Base-by-base conservation (phyloP, 441 rosid species). In the Capsella rubella region DNA sequence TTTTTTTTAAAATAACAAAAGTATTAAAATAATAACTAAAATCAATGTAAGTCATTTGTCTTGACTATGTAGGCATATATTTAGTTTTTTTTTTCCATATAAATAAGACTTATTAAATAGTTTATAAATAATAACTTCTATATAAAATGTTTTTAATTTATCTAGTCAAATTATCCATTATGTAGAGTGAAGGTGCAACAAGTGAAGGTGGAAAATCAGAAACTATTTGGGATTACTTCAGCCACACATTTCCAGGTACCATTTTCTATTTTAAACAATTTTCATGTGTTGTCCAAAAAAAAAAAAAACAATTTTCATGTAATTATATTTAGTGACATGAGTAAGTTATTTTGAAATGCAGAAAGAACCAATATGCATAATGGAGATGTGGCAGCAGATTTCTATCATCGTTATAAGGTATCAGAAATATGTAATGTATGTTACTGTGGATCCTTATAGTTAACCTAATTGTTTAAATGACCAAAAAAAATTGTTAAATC, bases 121-220 rank as follows among this genome's bases (percentile, higher is more conserved):
- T 25, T 58, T 59, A 18, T 15, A 25, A 43, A 37, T 40, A 29
- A 16, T 8, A 13, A 34, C 27, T 40, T 62, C 37, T 71, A 16
- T 7, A 29, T 14, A 14, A 29, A n/a, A n/a, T n/a, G 21, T 8
- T 54, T 13, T 29, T 8, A 49, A 37, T 66, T 65, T 16, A 72
- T 31, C 31, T 49, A 50, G 8, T 11, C 14, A 12, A 56, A 47
- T 6, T 16, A 3, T 54, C 6, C 15, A 50, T 35, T 18, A 27
- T 60, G 90, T 84, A 81, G 66, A 40, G 16, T 31, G 92, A 90
- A 85, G 94, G 92, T 65, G 92, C 87, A 67, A 85, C 85, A 32
- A 64, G 50, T 8, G 79, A 81, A 69, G 85, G 79, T 29, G 94
- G 92, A 3, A 84, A 70, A 80, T 80, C 84, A 14, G 80, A 80